phyloP scores from a whole-genome alignment of 768 basidiomycete species.

The Paxillus involutus region DNA sequence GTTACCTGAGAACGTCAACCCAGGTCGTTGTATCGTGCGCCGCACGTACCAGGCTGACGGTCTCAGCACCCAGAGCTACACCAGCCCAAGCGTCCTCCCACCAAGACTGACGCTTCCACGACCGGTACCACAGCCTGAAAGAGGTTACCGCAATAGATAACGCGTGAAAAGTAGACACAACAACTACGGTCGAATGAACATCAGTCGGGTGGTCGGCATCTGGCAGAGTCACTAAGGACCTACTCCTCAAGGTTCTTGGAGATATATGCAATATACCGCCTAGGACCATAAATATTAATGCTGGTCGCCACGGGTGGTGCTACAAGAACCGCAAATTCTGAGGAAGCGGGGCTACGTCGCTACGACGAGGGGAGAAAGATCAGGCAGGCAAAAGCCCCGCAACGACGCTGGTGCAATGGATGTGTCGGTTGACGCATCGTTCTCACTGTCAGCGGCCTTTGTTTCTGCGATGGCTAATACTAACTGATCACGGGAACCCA shows the following conservation, averaged over 20 bases:
- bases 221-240: neutral
- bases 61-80: neutral
- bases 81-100: conserved; percentile 11
- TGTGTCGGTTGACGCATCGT: too few species aligned
- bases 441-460: too few species aligned
- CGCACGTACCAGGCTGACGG: neutral
- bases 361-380: too few species aligned
- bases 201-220: neutral
- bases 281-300: neutral
- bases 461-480: too few species aligned
- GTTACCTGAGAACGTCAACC: neutral
- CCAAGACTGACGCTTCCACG: conserved; percentile 3
- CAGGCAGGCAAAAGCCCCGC: too few species aligned
- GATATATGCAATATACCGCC: neutral
- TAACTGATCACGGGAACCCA: neutral
- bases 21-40: neutral
- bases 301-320: neutral
- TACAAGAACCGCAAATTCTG: neutral
- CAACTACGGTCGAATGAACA: neutral
- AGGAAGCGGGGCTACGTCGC: too few species aligned
- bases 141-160: neutral
- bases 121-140: conserved; percentile 7
- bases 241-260: neutral
- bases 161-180: conserved; percentile 1
- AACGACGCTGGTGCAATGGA: too few species aligned